These are phyloP conservation scores for Pseudopyricularia cyperi DNA, from an alignment of 2,329 filamentous ascomycete genomes.

Conservation along the genomic window DNA sequence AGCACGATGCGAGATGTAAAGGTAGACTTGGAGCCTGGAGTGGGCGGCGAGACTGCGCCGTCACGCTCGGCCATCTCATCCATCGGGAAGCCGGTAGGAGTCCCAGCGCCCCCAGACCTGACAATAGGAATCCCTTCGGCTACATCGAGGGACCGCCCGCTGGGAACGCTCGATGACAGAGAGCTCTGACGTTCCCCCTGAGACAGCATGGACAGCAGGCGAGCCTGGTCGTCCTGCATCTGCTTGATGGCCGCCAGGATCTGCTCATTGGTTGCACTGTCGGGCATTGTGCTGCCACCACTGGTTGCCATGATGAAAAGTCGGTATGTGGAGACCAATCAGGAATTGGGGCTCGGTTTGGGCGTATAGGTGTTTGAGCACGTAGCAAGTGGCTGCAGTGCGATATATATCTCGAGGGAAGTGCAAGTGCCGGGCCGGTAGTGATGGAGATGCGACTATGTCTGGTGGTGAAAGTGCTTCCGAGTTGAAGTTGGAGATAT, in stretches of 20 bases:
- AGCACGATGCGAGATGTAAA: constrained; percentile 43
- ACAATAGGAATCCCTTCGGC: neutral
- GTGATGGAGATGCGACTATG: neutral
- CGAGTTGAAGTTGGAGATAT: no score
- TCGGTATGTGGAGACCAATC: neutral
- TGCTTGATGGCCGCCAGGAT: constrained; percentile 16
- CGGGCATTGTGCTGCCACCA: neutral
- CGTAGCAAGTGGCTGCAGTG: neutral
- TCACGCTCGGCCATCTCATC: constrained; percentile 8
- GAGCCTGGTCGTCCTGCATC: constrained; percentile 27
- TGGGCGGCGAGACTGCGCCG: constrained; percentile 10
- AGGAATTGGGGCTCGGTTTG: neutral
- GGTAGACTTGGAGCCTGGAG: constrained; percentile 24
- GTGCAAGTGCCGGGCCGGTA: neutral
- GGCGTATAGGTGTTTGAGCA: neutral
- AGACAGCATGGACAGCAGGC: constrained; percentile 23
- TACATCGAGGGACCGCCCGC: neutral
- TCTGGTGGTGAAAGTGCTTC: neutral
- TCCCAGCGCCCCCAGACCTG: constrained; percentile 7
- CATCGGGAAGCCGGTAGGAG: constrained; percentile 11
- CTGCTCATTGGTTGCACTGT: constrained; percentile 16
- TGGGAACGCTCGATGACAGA: constrained; percentile 1
- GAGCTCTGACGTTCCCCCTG: neutral
- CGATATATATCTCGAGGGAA: neutral
- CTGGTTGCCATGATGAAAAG: constrained; percentile 9